Evolutionary conservation across 176 grass and related monocot genomes (phyloP), one percentile per base, ranked within the genome.

Genomic region (Carex myosuroides): DNA sequence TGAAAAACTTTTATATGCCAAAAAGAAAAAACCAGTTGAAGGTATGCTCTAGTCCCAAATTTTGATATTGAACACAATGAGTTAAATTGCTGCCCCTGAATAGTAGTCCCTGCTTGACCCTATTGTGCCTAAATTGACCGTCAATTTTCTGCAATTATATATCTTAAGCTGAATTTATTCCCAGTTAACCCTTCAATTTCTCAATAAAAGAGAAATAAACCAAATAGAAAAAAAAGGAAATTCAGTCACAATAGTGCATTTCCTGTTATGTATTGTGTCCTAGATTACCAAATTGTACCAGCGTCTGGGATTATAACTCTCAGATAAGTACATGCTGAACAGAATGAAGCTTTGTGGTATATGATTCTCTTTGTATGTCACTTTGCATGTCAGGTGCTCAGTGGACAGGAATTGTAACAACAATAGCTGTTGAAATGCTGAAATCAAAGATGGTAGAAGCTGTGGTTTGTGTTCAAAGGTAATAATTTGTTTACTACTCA

Each of bases 401-500:
- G 64, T 97, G 89, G 94, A 97, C 92, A 6, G 90, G 94, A 88
- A 92, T 94, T 85, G 90, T 97, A 78, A 94, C 92, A 62, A 92
- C 95, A 64, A 94, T 97, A 72, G 92, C 94, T 30, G 89, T 94
- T 78, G 95, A 94, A 91, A 97, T 97, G 95, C 86, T 94, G 57
- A 94, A 94, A 85, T 79, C 95, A 84, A 86, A 97, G 32, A 84
- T 97, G 87, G 95, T 97, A 1, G 92, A 94, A 87, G 92, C 90
- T 79, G 95, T 97, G 81, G 71, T 97, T 91, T 97, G 95, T 87
- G 95, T 97, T 84, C 92, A 97, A 86, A 97, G 92, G 95, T 93
- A 54, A 53, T 54, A 6, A 55, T 76, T 12, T 50, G 2, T 11
- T 50, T 50, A 50, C 11, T 50, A 50, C 46, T 11, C 46, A 50